Conservation (phyloP, 1,139 yeast species). For the Debaryomycetaceae sp. region DNA sequence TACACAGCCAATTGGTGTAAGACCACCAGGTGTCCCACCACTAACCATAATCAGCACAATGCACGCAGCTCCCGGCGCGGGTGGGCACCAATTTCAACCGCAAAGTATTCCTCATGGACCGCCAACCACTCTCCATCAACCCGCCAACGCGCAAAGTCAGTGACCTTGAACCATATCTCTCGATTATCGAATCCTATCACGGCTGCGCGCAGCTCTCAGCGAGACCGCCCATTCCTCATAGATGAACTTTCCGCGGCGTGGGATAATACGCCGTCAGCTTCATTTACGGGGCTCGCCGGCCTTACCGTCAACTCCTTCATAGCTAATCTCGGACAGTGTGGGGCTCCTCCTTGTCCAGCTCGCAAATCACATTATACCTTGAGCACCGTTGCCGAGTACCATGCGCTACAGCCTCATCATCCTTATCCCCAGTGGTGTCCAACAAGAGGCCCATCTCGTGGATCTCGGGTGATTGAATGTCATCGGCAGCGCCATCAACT, state of each 20-base stretch:
- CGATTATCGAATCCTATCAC: not conserved
- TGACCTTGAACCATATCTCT: not conserved
- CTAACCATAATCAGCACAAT: not conserved
- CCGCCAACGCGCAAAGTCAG: not conserved
- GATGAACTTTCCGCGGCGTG: not conserved
- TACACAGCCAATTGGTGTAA: too few relatives aligned
- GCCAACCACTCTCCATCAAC: too few relatives aligned
- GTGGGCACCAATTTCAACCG: not conserved
- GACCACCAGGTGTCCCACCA: not conserved
- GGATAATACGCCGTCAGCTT: not conserved
- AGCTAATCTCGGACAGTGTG: not conserved
- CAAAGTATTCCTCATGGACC: not conserved
- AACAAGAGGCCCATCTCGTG: not conserved
- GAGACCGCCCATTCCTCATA: not conserved
- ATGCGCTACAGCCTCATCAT: not conserved
- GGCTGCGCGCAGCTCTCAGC: not conserved
- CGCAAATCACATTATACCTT: not conserved
- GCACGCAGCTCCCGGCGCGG: not conserved
- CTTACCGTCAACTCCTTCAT: not conserved
- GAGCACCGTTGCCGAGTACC: not conserved
- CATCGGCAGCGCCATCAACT: not conserved
- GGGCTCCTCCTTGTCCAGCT: not conserved
- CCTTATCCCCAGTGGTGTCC: not conserved
- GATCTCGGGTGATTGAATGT: not conserved
- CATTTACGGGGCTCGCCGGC: not conserved